phyloP scores from a whole-genome alignment of 345 rosid species.

The Garcia nutans region DNA sequence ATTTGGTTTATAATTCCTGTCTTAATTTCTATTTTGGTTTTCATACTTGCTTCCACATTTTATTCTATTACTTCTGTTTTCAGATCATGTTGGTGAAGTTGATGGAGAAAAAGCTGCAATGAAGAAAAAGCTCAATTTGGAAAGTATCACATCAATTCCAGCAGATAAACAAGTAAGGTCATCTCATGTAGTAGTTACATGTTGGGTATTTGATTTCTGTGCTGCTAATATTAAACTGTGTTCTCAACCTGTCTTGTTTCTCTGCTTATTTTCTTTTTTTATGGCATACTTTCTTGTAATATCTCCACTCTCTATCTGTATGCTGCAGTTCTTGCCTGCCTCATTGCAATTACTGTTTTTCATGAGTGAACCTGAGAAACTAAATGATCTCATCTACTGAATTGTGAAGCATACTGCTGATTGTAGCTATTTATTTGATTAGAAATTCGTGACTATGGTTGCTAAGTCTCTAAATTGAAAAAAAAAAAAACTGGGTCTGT shows the following conservation, averaged over 20 bases:
- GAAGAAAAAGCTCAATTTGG: conserved; percentile 21
- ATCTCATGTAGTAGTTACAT: not conserved
- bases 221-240: not conserved
- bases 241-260: not conserved
- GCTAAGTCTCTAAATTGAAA: not conserved
- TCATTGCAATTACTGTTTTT: not conserved
- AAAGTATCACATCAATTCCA: conserved; percentile 6
- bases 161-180: conserved; percentile 39
- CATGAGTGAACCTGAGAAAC: not conserved
- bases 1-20: not conserved
- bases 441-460: not conserved
- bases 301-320: not conserved
- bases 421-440: not conserved
- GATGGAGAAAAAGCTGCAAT: conserved; percentile 17
- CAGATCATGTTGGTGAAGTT: conserved; percentile 36
- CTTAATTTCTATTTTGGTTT: not conserved
- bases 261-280: not conserved
- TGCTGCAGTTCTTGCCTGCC: not conserved
- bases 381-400: not conserved
- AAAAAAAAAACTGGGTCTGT: not conserved
- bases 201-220: not conserved
- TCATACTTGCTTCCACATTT: not conserved
- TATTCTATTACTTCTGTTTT: not conserved
- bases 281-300: not conserved
- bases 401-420: not conserved